These are phyloP conservation scores for Floccularia luteovirens DNA, from an alignment of 768 basidiomycete species.

Conservation along the genomic window DNA sequence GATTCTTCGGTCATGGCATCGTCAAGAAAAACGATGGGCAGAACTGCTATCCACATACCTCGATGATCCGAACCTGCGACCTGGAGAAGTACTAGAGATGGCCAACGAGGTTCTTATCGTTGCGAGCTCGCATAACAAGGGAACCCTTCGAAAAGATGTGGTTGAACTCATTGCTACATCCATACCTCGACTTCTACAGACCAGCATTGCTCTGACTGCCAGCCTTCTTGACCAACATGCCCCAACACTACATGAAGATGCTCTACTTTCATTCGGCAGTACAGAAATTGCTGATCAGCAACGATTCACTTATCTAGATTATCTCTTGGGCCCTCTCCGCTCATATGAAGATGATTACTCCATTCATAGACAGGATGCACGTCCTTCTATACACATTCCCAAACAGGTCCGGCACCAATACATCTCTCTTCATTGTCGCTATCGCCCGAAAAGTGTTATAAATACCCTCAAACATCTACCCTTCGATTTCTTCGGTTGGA, in stretches of 20 bases:
- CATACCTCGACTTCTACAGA: slow-evolving; percentile 56
- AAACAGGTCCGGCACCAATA: slow-evolving; percentile 49
- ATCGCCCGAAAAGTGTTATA: slow-evolving; percentile 59
- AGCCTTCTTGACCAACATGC: slow-evolving; percentile 60
- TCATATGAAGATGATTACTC: slow-evolving; percentile 32
- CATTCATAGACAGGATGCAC: slow-evolving; percentile 11
- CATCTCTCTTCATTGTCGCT: slow-evolving; percentile 65
- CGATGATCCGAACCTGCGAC: slow-evolving; percentile 57
- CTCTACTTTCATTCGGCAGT: slow-evolving; percentile 41
- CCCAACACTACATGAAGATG: slow-evolving; percentile 59
- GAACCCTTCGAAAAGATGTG: slow-evolving; percentile 49
- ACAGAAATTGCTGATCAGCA: slow-evolving; percentile 31
- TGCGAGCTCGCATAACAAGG: slow-evolving; percentile 38
- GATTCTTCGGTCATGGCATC: slow-evolving; percentile 78
- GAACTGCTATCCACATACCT: slow-evolving; percentile 68
- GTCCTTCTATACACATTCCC: slow-evolving; percentile 40
- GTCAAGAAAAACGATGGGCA: slow-evolving; percentile 70
- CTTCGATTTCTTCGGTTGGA: slow-evolving; percentile 44
- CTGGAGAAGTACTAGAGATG: slow-evolving; percentile 56
- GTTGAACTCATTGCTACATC: slow-evolving; percentile 43
- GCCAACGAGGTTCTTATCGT: slow-evolving; percentile 53
- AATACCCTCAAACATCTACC: slow-evolving; percentile 51
- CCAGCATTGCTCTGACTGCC: slow-evolving; percentile 62
- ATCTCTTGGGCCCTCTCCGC: slow-evolving; percentile 52
- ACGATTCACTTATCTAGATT: slow-evolving; percentile 72